These are phyloP conservation scores for Pseudotulostoma volvatum DNA, from an alignment of 495 filamentous ascomycete genomes.

Conservation along the genomic window DNA sequence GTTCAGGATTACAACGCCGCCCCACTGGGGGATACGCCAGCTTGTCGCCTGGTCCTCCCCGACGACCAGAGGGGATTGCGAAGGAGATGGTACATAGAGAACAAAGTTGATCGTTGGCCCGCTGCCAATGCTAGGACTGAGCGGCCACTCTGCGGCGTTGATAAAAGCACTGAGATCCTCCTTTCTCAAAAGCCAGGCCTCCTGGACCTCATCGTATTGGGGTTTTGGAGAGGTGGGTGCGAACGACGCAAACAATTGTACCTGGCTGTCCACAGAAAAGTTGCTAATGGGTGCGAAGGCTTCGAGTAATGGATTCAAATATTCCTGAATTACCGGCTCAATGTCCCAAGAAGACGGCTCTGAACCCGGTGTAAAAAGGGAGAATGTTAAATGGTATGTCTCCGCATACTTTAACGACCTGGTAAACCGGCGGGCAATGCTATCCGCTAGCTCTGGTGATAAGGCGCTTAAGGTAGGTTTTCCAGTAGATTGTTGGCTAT, in stretches of 20 bases:
- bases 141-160: slow-evolving; percentile 94
- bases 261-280: slow-evolving; percentile 92
- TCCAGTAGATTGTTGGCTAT: slow-evolving; percentile 9
- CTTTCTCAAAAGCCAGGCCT: slow-evolving; percentile 54
- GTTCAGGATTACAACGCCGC: slow-evolving; percentile 72
- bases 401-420: slow-evolving; percentile 80
- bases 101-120: slow-evolving; percentile 94
- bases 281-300: slow-evolving; percentile 71
- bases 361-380: slow-evolving; percentile 67
- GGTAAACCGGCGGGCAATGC: slow-evolving; percentile 46
- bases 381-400: slow-evolving; percentile 92
- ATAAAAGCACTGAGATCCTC: slow-evolving; percentile 88
- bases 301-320: slow-evolving; percentile 66
- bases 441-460: slow-evolving; percentile 31
- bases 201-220: slow-evolving; percentile 32
- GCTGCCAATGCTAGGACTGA: slow-evolving; percentile 82
- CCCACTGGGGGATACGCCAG: slow-evolving; percentile 96
- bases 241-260: slow-evolving; percentile 76
- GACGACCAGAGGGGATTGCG: slow-evolving; percentile 46
- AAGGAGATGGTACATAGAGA: slow-evolving; percentile 55
- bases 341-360: slow-evolving; percentile 84
- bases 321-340: slow-evolving; percentile 61
- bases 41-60: slow-evolving; percentile 61
- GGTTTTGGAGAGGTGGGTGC: slow-evolving; percentile 53
- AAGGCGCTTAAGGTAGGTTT: slow-evolving; percentile 15